Evolutionary conservation across 371 early-diverging fungal species (phyloP).

Genomic region (Actinomucor elegans): DNA sequence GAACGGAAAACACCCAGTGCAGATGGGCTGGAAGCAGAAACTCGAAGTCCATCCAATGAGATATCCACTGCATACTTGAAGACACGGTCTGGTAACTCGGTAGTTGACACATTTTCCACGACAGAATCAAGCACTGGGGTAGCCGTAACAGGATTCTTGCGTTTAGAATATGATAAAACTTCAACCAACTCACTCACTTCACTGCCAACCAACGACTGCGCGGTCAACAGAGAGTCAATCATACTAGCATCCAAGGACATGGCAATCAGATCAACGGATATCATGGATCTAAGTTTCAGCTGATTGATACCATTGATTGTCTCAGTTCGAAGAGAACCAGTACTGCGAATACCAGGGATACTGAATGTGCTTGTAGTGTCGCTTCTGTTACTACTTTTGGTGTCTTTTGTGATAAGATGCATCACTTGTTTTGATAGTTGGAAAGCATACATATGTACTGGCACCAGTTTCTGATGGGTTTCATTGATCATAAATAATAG

Average conservation of each 20-base stretch:
- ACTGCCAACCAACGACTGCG: constrained; percentile 74
- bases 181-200: constrained; percentile 81
- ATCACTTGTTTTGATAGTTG: constrained; percentile 61
- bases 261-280: constrained; percentile 68
- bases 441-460: constrained; percentile 48
- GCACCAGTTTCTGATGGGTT: constrained; percentile 25
- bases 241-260: constrained; percentile 68
- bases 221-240: constrained; percentile 76
- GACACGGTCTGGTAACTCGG: constrained; percentile 3
- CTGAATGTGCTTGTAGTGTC: constrained; percentile 51
- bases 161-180: constrained; percentile 59
- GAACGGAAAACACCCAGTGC: constrained; percentile 69
- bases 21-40: constrained; percentile 70
- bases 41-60: constrained; percentile 59
- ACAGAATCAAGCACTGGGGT: not conserved
- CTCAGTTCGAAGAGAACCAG: constrained; percentile 45
- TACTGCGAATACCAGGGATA: constrained; percentile 60
- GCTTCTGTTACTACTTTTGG: not conserved
- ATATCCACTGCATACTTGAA: constrained; percentile 61
- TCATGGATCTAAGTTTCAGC: constrained; percentile 44
- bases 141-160: not conserved
- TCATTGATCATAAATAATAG: constrained; percentile 58
- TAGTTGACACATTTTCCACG: not conserved
- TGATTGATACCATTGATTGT: constrained; percentile 6
- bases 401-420: constrained; percentile 47